A percentile compares a stretch with the other conserved stretches of the same genome.
These are phyloP conservation scores for Amanita rubescens DNA, from an alignment of 768 basidiomycete genomes.

Conservation along the genomic window DNA sequence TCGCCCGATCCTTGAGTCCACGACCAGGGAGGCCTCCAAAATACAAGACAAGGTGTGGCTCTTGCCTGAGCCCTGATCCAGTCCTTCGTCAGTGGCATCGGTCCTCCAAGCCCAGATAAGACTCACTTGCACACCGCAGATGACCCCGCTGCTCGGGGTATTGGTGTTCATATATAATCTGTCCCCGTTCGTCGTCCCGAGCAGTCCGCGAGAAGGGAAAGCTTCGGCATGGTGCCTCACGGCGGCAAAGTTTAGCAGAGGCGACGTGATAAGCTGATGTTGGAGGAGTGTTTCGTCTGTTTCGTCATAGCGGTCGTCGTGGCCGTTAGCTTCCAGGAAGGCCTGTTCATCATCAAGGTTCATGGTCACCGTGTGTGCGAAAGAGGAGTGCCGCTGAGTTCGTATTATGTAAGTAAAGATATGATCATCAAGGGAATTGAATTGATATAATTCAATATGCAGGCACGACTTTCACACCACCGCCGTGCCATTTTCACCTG, in stretches of 20 bases:
- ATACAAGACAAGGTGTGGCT: constrained; percentile 46
- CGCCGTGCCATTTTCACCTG: no score
- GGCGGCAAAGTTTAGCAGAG: constrained; percentile 9
- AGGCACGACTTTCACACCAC: no score
- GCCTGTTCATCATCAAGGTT: not conserved
- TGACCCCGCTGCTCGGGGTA: constrained; percentile 42
- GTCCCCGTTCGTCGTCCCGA: constrained; percentile 22
- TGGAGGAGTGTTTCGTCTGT: not conserved
- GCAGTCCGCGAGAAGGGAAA: constrained; percentile 12
- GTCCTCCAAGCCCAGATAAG: not conserved
- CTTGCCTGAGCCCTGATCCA: constrained; percentile 37
- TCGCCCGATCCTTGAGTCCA: constrained; percentile 27
- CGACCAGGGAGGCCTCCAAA: constrained; percentile 41
- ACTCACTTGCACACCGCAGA: constrained; percentile 43
- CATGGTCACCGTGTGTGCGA: no score
- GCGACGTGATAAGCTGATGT: constrained; percentile 10
- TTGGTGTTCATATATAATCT: constrained; percentile 47
- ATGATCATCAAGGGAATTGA: no score
- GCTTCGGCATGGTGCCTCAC: constrained; percentile 2
- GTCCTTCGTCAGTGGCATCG: not conserved
- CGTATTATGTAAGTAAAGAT: no score
- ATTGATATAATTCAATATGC: no score
- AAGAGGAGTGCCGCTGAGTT: no score
- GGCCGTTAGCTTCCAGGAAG: not conserved
- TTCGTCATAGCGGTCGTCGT: not conserved